Evolutionary conservation across 2,329 filamentous ascomycete species (phyloP).

Genomic region (Colletotrichum trifolii): DNA sequence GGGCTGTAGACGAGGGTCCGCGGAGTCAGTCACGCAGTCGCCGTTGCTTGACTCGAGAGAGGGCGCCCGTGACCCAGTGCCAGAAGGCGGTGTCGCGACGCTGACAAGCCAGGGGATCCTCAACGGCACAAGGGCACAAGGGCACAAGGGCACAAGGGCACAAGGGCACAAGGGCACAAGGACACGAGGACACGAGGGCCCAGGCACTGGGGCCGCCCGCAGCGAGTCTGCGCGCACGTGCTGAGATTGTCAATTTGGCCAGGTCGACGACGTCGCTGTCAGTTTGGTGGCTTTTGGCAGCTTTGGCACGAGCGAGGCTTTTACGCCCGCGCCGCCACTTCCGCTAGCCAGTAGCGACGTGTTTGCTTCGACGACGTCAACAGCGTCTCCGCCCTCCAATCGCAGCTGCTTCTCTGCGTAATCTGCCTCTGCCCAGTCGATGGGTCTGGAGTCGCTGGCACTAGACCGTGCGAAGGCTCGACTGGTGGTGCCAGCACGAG

Average conservation of each 20-base stretch:
- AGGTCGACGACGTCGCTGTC: background rate
- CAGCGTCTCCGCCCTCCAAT: background rate
- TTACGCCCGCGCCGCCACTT: background rate
- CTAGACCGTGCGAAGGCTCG: too few relatives aligned
- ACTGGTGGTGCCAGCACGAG: conserved; percentile 6
- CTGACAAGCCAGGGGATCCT: conserved; percentile 35
- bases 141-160: too few relatives aligned
- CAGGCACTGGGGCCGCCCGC: conserved; percentile 11
- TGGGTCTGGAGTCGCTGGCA: too few relatives aligned
- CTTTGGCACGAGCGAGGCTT: too few relatives aligned
- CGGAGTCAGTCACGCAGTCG: conserved; percentile 3
- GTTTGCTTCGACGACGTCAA: conserved; percentile 14
- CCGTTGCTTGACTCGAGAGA: conserved; percentile 27
- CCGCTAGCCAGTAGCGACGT: background rate
- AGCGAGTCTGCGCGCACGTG: conserved; percentile 23
- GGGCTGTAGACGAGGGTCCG: background rate
- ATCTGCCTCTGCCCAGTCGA: too few relatives aligned
- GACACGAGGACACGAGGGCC: background rate
- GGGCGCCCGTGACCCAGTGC: conserved; percentile 23
- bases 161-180: background rate
- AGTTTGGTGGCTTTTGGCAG: background rate
- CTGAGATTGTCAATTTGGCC: too few relatives aligned
- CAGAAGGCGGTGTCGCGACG: conserved; percentile 18
- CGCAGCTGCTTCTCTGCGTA: too few relatives aligned
- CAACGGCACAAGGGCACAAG: background rate